Evolutionary conservation across 371 early-diverging fungal species (phyloP).

Genomic region (Mortierella sp.): DNA sequence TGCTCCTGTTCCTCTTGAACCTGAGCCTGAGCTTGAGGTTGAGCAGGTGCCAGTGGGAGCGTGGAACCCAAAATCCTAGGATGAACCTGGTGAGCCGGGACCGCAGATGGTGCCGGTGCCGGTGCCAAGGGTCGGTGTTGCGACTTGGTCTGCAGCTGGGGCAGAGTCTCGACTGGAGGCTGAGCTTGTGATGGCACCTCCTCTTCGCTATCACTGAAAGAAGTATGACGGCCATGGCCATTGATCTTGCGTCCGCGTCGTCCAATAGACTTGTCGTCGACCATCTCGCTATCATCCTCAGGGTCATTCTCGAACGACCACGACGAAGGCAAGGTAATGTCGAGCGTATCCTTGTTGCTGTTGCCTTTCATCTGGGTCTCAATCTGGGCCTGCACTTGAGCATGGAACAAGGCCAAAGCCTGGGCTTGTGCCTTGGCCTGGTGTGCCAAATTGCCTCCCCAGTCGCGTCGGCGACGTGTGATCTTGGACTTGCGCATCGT

Average conservation of each 20-base stretch:
- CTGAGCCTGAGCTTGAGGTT: too few relatives aligned
- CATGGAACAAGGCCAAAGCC: slow-evolving; percentile 45
- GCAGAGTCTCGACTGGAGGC: not conserved
- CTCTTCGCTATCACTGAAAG: slow-evolving; percentile 50
- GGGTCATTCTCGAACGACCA: slow-evolving; percentile 23
- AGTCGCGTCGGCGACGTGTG: slow-evolving; percentile 68
- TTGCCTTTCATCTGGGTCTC: slow-evolving; percentile 27
- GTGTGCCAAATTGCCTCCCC: slow-evolving; percentile 54
- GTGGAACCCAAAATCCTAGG: too few relatives aligned
- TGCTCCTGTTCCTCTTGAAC: not conserved
- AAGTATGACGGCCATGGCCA: not conserved
- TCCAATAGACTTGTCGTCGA: too few relatives aligned
- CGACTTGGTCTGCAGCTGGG: not conserved
- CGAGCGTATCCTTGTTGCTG: not conserved
- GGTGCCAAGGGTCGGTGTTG: too few relatives aligned
- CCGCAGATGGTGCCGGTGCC: too few relatives aligned
- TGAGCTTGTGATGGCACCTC: slow-evolving; percentile 2
- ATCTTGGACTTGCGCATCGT: slow-evolving; percentile 72
- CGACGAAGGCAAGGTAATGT: slow-evolving; percentile 11
- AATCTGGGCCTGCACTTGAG: slow-evolving; percentile 44
- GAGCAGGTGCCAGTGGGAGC: too few relatives aligned
- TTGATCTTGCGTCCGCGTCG: too few relatives aligned
- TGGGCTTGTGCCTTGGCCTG: slow-evolving; percentile 50
- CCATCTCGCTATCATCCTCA: too few relatives aligned
- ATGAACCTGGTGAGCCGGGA: too few relatives aligned